Evolutionary conservation across 2,329 filamentous ascomycete species (phyloP).

Genomic region (Ophiocordyceps camponoti-floridani): DNA sequence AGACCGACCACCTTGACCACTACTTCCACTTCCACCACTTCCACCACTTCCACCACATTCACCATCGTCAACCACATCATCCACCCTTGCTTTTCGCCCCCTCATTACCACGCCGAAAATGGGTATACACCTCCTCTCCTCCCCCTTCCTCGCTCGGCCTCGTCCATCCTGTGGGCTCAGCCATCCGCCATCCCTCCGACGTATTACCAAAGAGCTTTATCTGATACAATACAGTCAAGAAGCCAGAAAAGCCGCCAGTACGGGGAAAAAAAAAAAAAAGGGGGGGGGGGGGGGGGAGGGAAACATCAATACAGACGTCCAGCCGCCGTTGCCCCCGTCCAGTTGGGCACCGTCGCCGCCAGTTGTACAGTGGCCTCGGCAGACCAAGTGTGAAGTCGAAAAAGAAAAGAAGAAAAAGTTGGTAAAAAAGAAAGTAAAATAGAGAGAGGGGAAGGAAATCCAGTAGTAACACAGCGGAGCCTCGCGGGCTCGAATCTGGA

Average conservation of each 20-base stretch:
- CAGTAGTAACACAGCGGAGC: slow-evolving; percentile 6
- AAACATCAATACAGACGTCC: neutral
- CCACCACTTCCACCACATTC: no score
- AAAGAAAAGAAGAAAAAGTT: neutral
- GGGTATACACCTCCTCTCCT: slow-evolving; percentile 1
- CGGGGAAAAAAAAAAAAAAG: neutral
- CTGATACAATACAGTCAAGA: neutral
- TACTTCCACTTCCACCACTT: no score
- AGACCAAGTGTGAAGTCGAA: neutral
- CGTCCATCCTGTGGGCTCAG: neutral
- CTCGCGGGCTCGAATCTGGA: slow-evolving; percentile 1
- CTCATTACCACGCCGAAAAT: neutral
- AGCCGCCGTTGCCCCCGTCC: neutral
- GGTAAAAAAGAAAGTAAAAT: slow-evolving; percentile 2
- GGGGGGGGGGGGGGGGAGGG: no score
- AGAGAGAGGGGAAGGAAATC: no score
- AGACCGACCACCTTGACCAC: no score
- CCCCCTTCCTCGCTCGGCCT: no score
- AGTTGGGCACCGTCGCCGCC: neutral
- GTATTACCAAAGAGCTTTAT: neutral
- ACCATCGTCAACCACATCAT: no score
- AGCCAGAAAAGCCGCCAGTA: neutral
- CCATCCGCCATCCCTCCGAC: neutral
- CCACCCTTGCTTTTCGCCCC: neutral
- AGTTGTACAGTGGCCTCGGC: slow-evolving; percentile 4